A percentile compares a stretch with the other conserved stretches of the same genome.
These are phyloP conservation scores for Globisporangium nodosum DNA, from an alignment of 352 stramenopile genomes.

Conservation along the genomic window DNA sequence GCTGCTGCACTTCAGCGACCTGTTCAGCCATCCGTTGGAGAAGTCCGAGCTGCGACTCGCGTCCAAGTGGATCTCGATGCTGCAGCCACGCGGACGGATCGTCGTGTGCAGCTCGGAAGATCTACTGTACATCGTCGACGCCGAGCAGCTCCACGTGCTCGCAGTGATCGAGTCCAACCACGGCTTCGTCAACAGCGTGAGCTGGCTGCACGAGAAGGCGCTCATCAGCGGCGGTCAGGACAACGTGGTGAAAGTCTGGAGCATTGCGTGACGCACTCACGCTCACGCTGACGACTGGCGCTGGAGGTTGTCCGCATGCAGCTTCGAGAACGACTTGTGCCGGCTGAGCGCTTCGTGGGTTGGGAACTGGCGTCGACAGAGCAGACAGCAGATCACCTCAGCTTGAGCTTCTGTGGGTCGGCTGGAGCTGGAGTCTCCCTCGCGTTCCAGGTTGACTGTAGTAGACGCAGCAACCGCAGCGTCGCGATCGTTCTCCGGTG, in stretches of 20 bases:
- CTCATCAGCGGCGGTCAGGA: conserved; percentile 58
- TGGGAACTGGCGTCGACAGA: conserved; percentile 73
- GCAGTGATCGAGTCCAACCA: conserved; percentile 42
- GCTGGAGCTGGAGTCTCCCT: background rate
- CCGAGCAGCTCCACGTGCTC: conserved; percentile 27
- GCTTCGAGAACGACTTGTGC: conserved; percentile 46
- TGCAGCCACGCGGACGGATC: conserved; percentile 33
- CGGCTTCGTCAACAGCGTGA: conserved; percentile 57
- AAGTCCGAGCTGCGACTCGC: conserved; percentile 37
- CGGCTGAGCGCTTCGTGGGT: conserved; percentile 28
- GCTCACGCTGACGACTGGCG: conserved; percentile 1
- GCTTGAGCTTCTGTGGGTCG: background rate
- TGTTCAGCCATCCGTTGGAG: conserved; percentile 8
- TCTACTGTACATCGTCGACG: conserved; percentile 51
- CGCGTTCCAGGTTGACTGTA: background rate
- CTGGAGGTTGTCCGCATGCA: conserved; percentile 43
- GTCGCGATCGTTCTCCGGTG: conserved; percentile 1
- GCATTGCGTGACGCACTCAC: conserved; percentile 19
- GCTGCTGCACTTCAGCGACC: conserved; percentile 37
- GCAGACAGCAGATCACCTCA: conserved; percentile 38
- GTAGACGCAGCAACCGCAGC: no score
- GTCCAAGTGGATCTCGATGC: conserved; percentile 56
- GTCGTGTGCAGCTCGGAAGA: conserved; percentile 58
- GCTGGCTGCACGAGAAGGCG: conserved; percentile 37
- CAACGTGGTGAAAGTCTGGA: conserved; percentile 70